Percentiles rank a stretch among this genome's conserved stretches.
These are phyloP conservation scores for Boletus tomentosulus DNA, from an alignment of 768 basidiomycete species.

Conservation along the genomic window DNA sequence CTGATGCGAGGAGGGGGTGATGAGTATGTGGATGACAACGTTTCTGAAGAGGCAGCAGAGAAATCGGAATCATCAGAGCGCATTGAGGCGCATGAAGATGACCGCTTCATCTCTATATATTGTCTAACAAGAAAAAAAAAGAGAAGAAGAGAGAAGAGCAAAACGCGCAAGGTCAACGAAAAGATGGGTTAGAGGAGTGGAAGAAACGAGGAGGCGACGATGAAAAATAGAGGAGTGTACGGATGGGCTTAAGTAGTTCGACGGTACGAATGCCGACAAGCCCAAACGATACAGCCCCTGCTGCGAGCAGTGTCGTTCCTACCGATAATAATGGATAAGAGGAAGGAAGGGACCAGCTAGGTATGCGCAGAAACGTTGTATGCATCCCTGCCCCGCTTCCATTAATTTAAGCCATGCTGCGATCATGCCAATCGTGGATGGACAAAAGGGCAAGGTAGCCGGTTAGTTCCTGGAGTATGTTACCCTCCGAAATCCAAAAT, in stretches of 20 bases:
- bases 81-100: conserved; percentile 15
- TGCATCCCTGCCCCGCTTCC: conserved; percentile 5
- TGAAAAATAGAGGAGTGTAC: not conserved
- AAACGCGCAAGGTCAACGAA: not conserved
- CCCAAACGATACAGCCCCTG: conserved; percentile 5
- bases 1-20: conserved; percentile 39
- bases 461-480: conserved; percentile 17
- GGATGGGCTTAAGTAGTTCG: conserved; percentile 20
- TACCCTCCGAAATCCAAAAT: conserved; percentile 23
- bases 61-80: conserved; percentile 26
- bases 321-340: conserved; percentile 10
- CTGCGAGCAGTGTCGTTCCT: conserved; percentile 12
- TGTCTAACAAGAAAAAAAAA: not conserved
- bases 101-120: conserved; percentile 12
- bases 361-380: not conserved
- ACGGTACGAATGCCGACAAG: not conserved
- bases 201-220: not conserved
- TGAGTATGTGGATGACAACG: conserved; percentile 34
- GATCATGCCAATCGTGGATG: conserved; percentile 11
- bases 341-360: not conserved
- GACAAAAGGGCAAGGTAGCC: conserved; percentile 8
- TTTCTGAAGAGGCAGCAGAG: conserved; percentile 33
- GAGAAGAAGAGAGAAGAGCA: not conserved
- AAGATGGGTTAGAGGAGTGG: not conserved
- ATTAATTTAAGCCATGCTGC: conserved; percentile 10